Evolutionary conservation across 1,284 basidiomycete genomes (phyloP), one percentile per base, ranked within the genome.

Genomic region (Fomitiporia mediterranea): DNA sequence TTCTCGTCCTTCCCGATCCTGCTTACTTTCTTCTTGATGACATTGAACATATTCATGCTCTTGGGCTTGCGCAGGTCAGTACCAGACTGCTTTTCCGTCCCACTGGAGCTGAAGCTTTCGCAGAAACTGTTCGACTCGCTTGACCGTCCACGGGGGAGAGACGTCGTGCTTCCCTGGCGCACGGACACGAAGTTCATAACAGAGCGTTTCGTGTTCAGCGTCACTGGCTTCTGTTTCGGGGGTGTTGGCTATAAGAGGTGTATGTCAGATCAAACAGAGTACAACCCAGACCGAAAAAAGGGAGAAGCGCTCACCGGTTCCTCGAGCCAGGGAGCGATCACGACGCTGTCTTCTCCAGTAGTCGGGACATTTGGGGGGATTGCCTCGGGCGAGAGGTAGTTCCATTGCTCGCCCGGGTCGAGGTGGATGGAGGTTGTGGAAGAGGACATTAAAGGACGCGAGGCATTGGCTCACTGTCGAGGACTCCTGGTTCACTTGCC

Each of bases 121-220:
- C 58, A 53, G 65, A 50, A 35, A 7, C 70, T 74, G 32, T 70
- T 70, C 2, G 77, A 70, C 55, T 79, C 77, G 51, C 73, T 75
- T 25, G 66, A 66, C 28, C 71, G 69, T 25, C 65, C 64, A 2
- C 69, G 64, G 46, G 70, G 71, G 9, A 70, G 60, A 43, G 67
- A 66, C 28, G 63, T 62, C 1, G 69, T 63, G 57, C 72, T 74
- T 27, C 66, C 68, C 25, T 67, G 70, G 5, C 65, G 69, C 50
- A 50, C 62, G 56, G 23, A 56, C 15, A 55, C 51, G 28, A 76
- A 66, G 23, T 74, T 73, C 7, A 73, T 65, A 43, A 77, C 68
- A 4, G 77, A 77, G 3, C 67, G 57, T 60, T 75, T 78, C 43
- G 69, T 68, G 0, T 67, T 58, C 55, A 77, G 72, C 1, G 67